Conservation (phyloP, 2,329 filamentous ascomycete genomes). For the Colletotrichum lupini region DNA sequence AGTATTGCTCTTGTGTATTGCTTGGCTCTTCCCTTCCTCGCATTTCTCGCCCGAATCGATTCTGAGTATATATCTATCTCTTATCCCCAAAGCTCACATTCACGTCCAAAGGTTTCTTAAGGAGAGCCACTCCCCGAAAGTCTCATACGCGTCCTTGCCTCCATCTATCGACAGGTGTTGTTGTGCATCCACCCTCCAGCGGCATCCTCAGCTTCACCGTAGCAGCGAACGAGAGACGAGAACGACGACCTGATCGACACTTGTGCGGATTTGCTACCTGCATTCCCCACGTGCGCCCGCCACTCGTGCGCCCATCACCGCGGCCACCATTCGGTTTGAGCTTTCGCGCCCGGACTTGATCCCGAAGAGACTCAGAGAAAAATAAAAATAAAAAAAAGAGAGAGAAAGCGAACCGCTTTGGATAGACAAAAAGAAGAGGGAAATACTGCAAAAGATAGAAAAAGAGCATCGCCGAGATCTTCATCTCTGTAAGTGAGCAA, state of each 20-base stretch:
- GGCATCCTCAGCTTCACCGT: slow-evolving; percentile 8
- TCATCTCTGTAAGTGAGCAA: slow-evolving; percentile 20
- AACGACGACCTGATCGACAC: slow-evolving; percentile 23
- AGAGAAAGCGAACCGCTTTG: not conserved
- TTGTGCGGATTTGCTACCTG: slow-evolving; percentile 21
- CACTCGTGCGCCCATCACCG: not conserved
- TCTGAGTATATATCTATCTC: not conserved
- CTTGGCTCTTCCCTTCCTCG: not conserved
- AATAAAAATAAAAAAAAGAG: not conserved
- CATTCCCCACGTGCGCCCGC: slow-evolving; percentile 29
- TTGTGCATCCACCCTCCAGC: slow-evolving; percentile 3
- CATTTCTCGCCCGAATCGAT: not conserved
- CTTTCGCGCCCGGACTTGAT: slow-evolving; percentile 12
- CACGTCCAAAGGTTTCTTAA: not conserved
- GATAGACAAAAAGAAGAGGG: too few species aligned
- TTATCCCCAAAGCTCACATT: not conserved
- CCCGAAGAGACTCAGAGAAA: not conserved
- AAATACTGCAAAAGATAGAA: not conserved
- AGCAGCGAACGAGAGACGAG: slow-evolving; percentile 11
- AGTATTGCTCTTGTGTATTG: not conserved
- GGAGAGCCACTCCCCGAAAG: not conserved
- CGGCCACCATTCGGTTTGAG: slow-evolving; percentile 16
- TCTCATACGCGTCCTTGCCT: not conserved
- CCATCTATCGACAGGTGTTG: slow-evolving; percentile 2
- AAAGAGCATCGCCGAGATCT: not conserved